Base-by-base conservation (phyloP, 2,329 filamentous ascomycete genomes). In the Sporothrix pallida region DNA sequence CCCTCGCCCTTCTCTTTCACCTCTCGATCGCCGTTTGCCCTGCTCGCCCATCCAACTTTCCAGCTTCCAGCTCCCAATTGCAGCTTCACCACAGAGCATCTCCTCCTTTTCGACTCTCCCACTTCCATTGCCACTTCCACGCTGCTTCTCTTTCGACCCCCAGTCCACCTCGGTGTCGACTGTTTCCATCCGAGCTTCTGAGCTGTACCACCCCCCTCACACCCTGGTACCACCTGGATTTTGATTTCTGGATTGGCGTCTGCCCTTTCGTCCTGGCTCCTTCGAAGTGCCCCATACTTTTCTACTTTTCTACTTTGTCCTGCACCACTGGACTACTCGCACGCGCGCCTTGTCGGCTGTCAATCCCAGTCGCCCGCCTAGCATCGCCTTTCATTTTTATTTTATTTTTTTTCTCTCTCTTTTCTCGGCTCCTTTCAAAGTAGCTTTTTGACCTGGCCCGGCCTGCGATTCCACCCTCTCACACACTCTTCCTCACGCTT, bases 181-280 rank as follows among this genome's bases (percentile, higher is more conserved):
- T 44, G 48, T 31, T 52, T 44, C 71, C 60, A 48, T 56, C 72
- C 65, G 46, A 73, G 44, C 52, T 65, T 70, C 26, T 48, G 54
- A 68, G 46, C 65, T 68, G 65, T 52, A 52, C 31, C n/a, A 68
- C 65, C 46, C 23, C 42, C n/a, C 62, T 48, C 62, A 48, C 62
- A 17, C 42, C 62, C 62, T 12, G 42, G 62, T 67, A 67, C 62
- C 42, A 67, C 62, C 42, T 48, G 62, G 31, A 37, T 37, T 37
- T 7, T 37, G 31, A 37, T 37, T 37, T 37, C 31, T 37, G 31
- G 62, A 15, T 42, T 46, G 60, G 60, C 37, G 60, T 73, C 44
- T 60, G 31, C n/a, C 37, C 50, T 17, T 42, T 63, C 26, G 48
- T 60, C 37, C 52, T 62, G 42, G 23, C 72, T 62, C 60, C 60